Percentiles rank a stretch among this genome's conserved stretches.
These are phyloP conservation scores for Metschnikowia santaceciliae DNA, from an alignment of 805 yeast species.

Conservation along the genomic window DNA sequence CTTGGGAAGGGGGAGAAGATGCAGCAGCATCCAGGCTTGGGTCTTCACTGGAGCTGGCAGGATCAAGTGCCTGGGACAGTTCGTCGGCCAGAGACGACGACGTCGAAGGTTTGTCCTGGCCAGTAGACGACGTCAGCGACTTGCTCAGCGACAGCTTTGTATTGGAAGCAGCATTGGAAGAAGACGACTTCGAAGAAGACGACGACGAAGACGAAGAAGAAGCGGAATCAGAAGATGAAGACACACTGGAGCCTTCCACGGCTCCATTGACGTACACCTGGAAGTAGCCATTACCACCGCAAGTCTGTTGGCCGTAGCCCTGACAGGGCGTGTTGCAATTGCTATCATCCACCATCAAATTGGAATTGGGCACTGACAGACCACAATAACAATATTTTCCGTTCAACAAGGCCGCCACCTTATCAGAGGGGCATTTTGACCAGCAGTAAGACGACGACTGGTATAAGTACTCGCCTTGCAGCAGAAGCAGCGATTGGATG, in stretches of 20 bases:
- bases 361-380: conserved; percentile 31
- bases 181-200: conserved; percentile 11
- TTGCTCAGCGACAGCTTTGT: neutral
- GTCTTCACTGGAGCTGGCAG: neutral
- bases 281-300: conserved; percentile 49
- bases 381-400: conserved; percentile 72
- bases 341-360: conserved; percentile 10
- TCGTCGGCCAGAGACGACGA: neutral
- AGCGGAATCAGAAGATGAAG: conserved; percentile 11
- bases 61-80: neutral
- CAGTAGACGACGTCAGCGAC: neutral
- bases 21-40: neutral
- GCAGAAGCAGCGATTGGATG: conserved; percentile 24
- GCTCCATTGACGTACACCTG: conserved; percentile 41
- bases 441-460: conserved; percentile 62
- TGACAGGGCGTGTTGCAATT: conserved; percentile 40
- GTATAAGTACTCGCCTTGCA: conserved; percentile 47
- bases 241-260: conserved; percentile 17
- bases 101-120: neutral
- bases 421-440: conserved; percentile 37
- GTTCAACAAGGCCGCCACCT: conserved; percentile 35
- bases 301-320: conserved; percentile 59
- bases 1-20: conserved; percentile 1
- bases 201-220: conserved; percentile 15
- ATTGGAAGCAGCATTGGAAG: conserved; percentile 9